Base-by-base conservation (phyloP, 306 rosid species). In the Dalbergia cochinchinensis region DNA sequence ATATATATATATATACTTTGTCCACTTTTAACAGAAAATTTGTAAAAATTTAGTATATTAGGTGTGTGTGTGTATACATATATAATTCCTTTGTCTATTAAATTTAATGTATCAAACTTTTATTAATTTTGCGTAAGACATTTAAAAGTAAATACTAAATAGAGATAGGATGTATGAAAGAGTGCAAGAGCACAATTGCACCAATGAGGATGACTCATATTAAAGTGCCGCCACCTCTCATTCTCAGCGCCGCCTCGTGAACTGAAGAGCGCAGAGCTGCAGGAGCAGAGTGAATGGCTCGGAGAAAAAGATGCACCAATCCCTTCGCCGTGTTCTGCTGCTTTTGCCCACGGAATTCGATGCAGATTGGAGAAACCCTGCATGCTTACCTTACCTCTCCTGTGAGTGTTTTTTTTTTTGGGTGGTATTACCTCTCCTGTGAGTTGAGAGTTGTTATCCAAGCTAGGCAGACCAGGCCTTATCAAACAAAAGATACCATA, bases 211-310 rank as follows among this genome's bases (percentile, higher is more conserved):
- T n/a, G 71, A 74, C 65, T 5, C 31, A 26, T 26, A 79, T 41
- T 58, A 20, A 79, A 85, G 58, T 82, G 80, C 60, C 70, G 84
- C 86, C 84, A 74, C 82, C 69, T 82, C 20, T 50, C 47, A 76
- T 65, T 69, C 65, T 67, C 39, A 76, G 68, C 50, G 85, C 70
- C 69, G 60, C 73, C 85, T 86, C 85, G 87, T 83, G 82, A 86
- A 54, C 1, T 3, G 26, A 2, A 54, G 60, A 54, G 16, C 26
- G 57, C 80, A 53, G 80, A 26, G 31, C 31, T 33, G 66, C 7
- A 2, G 67, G 67, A 15, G 73, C 22, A 7, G 9, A 33, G 35
- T 11, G 53, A 18, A 6, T 58, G 53, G 64, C 62, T 44, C 4
- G 33, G 50, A 58, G 58, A 64, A 15, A 79, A 69, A 48, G 74